Evolutionary conservation across 805 yeast species (phyloP).

Genomic region (Starmerella apis): DNA sequence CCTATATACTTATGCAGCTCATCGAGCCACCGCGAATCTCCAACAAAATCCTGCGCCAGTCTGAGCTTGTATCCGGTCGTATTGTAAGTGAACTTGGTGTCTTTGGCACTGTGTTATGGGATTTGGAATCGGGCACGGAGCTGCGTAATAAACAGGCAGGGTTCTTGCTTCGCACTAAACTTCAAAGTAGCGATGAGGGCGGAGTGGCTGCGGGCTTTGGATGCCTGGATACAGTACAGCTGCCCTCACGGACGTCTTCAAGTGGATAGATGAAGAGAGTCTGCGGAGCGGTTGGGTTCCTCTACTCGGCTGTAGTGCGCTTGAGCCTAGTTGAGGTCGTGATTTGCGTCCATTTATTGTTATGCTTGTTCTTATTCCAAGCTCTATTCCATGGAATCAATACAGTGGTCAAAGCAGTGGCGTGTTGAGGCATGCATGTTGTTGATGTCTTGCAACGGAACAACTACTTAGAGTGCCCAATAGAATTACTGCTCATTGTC

Average conservation of each 20-base stretch:
- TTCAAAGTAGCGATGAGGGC: slow-evolving; percentile 83
- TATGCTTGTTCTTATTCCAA: too few relatives aligned
- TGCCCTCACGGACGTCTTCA: slow-evolving; percentile 14
- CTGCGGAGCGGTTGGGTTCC: too few relatives aligned
- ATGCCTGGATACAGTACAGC: slow-evolving; percentile 58
- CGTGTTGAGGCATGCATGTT: too few relatives aligned
- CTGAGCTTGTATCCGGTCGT: slow-evolving; percentile 53
- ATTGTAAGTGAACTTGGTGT: slow-evolving; percentile 85
- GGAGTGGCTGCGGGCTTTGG: slow-evolving; percentile 99
- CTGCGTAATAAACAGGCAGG: slow-evolving; percentile 63
- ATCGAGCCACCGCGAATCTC: slow-evolving; percentile 63
- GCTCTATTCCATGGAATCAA: too few relatives aligned
- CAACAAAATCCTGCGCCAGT: slow-evolving; percentile 63
- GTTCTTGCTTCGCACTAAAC: slow-evolving; percentile 78
- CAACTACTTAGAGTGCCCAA: too few relatives aligned
- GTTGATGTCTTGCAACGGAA: too few relatives aligned
- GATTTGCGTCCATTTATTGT: too few relatives aligned
- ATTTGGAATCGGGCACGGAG: slow-evolving; percentile 49
- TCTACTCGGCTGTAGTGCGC: too few relatives aligned
- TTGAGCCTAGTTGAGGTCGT: too few relatives aligned
- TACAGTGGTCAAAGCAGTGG: too few relatives aligned
- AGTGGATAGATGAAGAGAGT: not conserved
- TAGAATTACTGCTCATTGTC: too few relatives aligned
- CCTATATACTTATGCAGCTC: slow-evolving; percentile 86
- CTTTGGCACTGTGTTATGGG: slow-evolving; percentile 73